Conservation (phyloP, 1,139 yeast species). For the Diutina siamensis region DNA sequence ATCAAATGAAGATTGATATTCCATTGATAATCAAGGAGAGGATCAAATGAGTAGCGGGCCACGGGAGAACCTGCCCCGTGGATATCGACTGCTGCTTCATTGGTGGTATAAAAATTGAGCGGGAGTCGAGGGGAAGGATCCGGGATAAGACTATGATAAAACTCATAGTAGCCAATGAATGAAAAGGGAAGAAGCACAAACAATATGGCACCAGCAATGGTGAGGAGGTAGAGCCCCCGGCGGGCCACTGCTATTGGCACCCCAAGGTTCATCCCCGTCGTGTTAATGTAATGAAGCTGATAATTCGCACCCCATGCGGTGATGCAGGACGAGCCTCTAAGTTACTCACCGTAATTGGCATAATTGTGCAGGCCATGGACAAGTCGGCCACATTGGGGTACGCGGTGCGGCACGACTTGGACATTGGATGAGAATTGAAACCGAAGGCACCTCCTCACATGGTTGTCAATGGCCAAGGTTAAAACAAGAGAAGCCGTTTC, state of each 20-base stretch:
- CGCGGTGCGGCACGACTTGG: too few relatives aligned
- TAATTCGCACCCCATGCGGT: too few relatives aligned
- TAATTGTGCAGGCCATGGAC: too few relatives aligned
- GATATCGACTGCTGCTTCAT: slow-evolving; percentile 9
- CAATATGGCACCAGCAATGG: slow-evolving; percentile 10
- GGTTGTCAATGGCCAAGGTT: too few relatives aligned
- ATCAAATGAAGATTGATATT: not conserved
- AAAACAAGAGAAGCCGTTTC: too few relatives aligned
- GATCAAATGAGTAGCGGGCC: slow-evolving; percentile 8
- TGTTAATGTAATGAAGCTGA: too few relatives aligned
- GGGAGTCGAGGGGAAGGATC: slow-evolving; percentile 11
- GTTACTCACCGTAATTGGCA: too few relatives aligned
- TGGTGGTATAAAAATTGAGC: slow-evolving; percentile 15
- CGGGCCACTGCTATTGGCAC: slow-evolving; percentile 11
- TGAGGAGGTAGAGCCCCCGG: slow-evolving; percentile 8
- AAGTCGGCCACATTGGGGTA: too few relatives aligned
- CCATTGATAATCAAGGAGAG: slow-evolving; percentile 7
- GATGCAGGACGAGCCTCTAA: too few relatives aligned
- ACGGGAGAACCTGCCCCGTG: slow-evolving; percentile 8
- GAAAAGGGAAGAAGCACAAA: slow-evolving; percentile 27
- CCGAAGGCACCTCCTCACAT: too few relatives aligned
- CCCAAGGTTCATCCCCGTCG: not conserved
- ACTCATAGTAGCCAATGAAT: slow-evolving; percentile 22
- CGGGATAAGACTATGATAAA: slow-evolving; percentile 26
- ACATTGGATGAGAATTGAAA: too few relatives aligned